Conservation (phyloP, 176 grass and related monocot genomes). For the Oryza rufipogon region DNA sequence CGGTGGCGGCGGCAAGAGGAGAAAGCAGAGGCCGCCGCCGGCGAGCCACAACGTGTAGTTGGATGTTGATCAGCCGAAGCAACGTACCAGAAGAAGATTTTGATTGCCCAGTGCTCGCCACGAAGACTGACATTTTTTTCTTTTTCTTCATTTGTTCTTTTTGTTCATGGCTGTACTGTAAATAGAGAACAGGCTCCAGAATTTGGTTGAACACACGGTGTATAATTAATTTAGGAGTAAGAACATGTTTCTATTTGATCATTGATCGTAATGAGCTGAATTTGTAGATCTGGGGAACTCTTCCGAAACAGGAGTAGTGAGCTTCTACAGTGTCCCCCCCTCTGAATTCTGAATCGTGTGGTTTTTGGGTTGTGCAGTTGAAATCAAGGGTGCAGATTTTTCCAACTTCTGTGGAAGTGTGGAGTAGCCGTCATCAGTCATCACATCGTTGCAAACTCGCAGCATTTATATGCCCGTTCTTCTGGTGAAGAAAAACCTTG, state of each 20-base stretch:
- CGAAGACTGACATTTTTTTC: not conserved
- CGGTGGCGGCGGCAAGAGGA: not conserved
- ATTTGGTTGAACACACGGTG: not conserved
- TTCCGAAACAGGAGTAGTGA: not conserved
- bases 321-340: not conserved
- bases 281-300: not conserved
- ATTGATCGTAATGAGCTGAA: not conserved
- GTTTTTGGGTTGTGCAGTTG: not conserved
- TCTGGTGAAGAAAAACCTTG: too few relatives aligned
- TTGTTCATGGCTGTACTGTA: not conserved
- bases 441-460: not conserved
- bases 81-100: not conserved
- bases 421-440: not conserved
- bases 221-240: not conserved
- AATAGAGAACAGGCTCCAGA: not conserved
- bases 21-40: conserved; percentile 33
- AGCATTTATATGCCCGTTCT: not conserved
- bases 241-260: not conserved
- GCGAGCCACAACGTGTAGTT: conserved; percentile 27
- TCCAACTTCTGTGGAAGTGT: not conserved
- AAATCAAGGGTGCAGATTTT: not conserved
- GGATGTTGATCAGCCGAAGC: not conserved
- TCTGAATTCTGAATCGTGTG: not conserved
- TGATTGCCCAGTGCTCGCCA: not conserved
- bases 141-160: not conserved